Percentiles rank a stretch among this genome's conserved stretches.
Evolutionary conservation across 768 basidiomycete species (phyloP).

Genomic region (Ephemerocybe angulata): DNA sequence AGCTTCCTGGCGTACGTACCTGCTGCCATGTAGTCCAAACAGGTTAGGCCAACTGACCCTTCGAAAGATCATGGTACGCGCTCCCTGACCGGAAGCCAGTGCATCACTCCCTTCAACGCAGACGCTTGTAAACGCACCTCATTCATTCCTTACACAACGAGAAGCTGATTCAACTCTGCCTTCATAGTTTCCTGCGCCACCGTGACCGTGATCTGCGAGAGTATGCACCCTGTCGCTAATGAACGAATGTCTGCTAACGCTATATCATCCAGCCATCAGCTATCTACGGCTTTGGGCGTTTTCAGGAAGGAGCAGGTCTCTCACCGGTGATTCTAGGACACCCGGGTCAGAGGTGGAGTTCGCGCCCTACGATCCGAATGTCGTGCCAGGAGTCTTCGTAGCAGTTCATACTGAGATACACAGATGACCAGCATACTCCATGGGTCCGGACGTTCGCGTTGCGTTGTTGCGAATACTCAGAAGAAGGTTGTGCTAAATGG

Average conservation of each 20-base stretch:
- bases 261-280: not conserved
- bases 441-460: no score
- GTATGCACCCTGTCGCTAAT: not conserved
- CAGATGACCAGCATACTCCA: no score
- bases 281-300: not conserved
- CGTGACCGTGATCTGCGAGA: not conserved
- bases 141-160: not conserved
- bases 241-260: not conserved
- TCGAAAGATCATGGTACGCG: not conserved
- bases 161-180: not conserved
- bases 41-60: no score
- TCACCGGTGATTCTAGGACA: not conserved
- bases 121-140: not conserved
- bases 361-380: not conserved
- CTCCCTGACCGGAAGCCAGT: not conserved
- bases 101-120: not conserved
- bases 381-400: not conserved
- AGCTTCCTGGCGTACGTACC: not conserved
- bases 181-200: not conserved
- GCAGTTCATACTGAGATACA: not conserved
- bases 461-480: no score
- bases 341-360: not conserved
- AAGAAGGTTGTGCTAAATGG: no score
- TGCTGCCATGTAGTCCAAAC: not conserved
- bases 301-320: not conserved